Evolutionary conservation across 108 stramenopile species (phyloP).

Genomic region (Cyclotella kingstonii): DNA sequence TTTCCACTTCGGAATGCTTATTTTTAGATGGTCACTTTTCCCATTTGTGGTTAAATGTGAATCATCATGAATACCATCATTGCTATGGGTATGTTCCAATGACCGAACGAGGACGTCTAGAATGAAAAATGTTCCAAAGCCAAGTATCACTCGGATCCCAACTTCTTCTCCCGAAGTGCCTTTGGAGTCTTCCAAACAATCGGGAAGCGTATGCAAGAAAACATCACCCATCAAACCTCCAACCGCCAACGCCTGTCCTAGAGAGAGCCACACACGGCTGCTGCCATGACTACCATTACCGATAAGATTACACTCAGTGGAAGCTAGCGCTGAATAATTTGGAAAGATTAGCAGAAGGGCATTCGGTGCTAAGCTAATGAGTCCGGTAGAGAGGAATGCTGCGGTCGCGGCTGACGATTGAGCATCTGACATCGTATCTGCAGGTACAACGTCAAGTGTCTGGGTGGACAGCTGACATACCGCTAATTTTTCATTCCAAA

Average conservation of each 20-base stretch:
- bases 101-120: constrained; percentile 71
- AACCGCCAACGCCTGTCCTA: constrained; percentile 79
- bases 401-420: constrained; percentile 39
- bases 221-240: constrained; percentile 86
- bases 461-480: not conserved
- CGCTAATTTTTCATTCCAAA: no score
- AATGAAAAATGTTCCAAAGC: constrained; percentile 71
- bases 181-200: constrained; percentile 44
- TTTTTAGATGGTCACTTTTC: not conserved
- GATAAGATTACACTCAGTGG: no score
- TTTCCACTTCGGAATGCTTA: constrained; percentile 13
- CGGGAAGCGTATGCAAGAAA: constrained; percentile 80
- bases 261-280: constrained; percentile 38
- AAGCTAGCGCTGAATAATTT: constrained; percentile 41
- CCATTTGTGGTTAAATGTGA: constrained; percentile 13
- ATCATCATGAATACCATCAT: constrained; percentile 36
- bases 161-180: constrained; percentile 35
- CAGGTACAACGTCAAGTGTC: no score
- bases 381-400: constrained; percentile 47
- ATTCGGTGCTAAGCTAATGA: constrained; percentile 84
- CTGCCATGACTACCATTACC: constrained; percentile 24
- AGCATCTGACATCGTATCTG: no score
- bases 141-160: constrained; percentile 64
- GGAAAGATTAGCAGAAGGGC: constrained; percentile 73
- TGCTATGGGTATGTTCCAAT: constrained; percentile 19